phyloP scores from a whole-genome alignment of 805 yeast genomes.

The Wickerhamiella siamensis region DNA sequence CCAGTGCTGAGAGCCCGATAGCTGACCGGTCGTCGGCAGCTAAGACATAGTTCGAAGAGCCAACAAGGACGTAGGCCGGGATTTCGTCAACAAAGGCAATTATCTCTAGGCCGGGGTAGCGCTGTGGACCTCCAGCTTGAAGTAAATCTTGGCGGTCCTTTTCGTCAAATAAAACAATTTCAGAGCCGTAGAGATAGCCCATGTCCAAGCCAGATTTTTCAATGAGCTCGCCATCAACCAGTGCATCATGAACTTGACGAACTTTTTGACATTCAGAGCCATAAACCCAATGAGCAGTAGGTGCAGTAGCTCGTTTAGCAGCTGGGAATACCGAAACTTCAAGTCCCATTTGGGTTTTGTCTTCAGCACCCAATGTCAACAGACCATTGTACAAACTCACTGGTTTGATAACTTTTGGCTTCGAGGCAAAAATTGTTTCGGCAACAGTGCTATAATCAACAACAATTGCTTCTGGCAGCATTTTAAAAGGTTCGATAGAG shows the following conservation, averaged over 20 bases:
- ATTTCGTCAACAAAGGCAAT: constrained; percentile 4
- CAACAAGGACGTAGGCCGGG: constrained; percentile 2
- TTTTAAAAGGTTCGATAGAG: neutral
- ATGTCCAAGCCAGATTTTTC: neutral
- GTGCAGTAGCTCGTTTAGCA: neutral
- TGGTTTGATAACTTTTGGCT: neutral
- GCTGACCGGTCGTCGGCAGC: constrained; percentile 1
- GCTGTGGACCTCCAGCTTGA: neutral
- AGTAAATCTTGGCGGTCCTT: neutral
- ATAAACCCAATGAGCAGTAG: neutral
- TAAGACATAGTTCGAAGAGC: constrained; percentile 3
- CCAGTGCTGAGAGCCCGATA: constrained; percentile 6
- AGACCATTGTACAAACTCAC: neutral
- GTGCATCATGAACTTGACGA: neutral
- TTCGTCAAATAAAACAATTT: constrained; percentile 4
- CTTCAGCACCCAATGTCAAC: constrained; percentile 1
- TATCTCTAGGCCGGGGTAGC: constrained; percentile 5
- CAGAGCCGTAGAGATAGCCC: constrained; percentile 11
- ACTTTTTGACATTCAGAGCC: neutral
- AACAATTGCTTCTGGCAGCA: neutral
- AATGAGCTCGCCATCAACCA: neutral
- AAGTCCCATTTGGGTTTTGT: neutral
- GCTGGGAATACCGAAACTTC: constrained; percentile 1
- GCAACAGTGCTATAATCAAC: neutral
- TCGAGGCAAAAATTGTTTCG: neutral